A percentile compares a stretch with the other conserved stretches of the same genome.
phyloP scores from a whole-genome alignment of 1,284 basidiomycete species.

The Mycosarcoma maydis region DNA sequence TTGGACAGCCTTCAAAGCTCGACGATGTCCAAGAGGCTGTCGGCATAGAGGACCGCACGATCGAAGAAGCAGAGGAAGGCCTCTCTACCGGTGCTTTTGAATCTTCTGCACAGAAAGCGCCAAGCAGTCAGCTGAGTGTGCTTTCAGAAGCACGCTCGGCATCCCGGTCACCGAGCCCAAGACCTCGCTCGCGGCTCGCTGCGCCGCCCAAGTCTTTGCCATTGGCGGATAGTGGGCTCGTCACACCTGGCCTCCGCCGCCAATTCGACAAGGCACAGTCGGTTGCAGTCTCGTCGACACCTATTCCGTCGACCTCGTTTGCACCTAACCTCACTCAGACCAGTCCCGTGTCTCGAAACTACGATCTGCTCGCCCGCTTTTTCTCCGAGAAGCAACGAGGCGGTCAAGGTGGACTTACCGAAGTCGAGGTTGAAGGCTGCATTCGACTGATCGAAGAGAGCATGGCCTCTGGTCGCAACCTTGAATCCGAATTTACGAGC shows the following conservation, averaged over 20 bases:
- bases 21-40: slow-evolving; percentile 10
- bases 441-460: slow-evolving; percentile 53
- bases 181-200: slow-evolving; percentile 11
- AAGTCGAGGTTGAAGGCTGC: slow-evolving; percentile 57
- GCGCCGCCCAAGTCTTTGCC: slow-evolving; percentile 23
- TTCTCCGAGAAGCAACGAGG: slow-evolving; percentile 53
- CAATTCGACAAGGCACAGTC: slow-evolving; percentile 11
- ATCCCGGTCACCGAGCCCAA: slow-evolving; percentile 16
- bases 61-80: slow-evolving; percentile 32
- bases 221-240: slow-evolving; percentile 26
- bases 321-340: slow-evolving; percentile 17
- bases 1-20: neutral
- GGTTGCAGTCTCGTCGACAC: slow-evolving; percentile 1
- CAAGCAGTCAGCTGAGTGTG: slow-evolving; percentile 5
- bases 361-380: slow-evolving; percentile 55
- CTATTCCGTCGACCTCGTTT: slow-evolving; percentile 16
- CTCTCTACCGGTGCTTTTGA: neutral
- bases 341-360: slow-evolving; percentile 53
- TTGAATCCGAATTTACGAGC: slow-evolving; percentile 31
- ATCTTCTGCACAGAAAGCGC: neutral
- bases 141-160: neutral
- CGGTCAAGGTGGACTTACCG: slow-evolving; percentile 42
- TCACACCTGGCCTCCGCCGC: slow-evolving; percentile 42
- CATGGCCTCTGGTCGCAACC: slow-evolving; percentile 39
- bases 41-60: slow-evolving; percentile 32